Evolutionary conservation across 2,329 filamentous ascomycete species (phyloP).

Genomic region (Penicillium sp.): DNA sequence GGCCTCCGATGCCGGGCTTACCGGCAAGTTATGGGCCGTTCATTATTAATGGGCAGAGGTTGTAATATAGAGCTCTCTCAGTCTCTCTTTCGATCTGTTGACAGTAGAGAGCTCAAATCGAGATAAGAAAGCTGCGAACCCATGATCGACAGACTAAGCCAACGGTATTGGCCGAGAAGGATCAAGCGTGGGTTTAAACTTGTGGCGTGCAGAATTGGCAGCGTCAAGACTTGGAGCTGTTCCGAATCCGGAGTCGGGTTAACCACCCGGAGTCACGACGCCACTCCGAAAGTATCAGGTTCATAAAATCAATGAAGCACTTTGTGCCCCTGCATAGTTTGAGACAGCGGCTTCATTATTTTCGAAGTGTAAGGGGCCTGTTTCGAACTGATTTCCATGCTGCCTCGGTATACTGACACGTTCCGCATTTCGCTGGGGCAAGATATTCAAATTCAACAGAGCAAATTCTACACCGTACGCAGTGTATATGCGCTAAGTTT

Average conservation of each 20-base stretch:
- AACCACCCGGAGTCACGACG: neutral
- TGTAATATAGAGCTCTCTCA: neutral
- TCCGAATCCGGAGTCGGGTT: neutral
- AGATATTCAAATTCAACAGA: too few species aligned
- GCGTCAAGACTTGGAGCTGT: neutral
- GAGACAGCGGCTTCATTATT: too few species aligned
- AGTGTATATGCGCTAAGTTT: too few species aligned
- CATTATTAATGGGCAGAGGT: conserved; percentile 6
- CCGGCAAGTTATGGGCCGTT: conserved; percentile 2
- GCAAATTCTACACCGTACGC: too few species aligned
- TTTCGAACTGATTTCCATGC: too few species aligned
- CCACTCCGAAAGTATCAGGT: neutral
- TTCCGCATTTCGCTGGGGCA: too few species aligned
- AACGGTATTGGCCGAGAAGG: conserved; percentile 2
- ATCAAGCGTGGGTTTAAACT: conserved; percentile 11
- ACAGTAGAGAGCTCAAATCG: neutral
- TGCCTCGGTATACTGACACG: too few species aligned
- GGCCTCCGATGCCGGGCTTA: conserved; percentile 15
- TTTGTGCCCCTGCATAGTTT: neutral
- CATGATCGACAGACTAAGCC: conserved; percentile 1
- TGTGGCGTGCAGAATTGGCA: conserved; percentile 6
- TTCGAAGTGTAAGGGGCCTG: too few species aligned
- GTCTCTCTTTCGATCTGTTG: neutral
- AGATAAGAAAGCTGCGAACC: neutral
- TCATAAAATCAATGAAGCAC: neutral